Conservation (phyloP, 768 basidiomycete genomes). For the Tylopilus rubrobrunneus region DNA sequence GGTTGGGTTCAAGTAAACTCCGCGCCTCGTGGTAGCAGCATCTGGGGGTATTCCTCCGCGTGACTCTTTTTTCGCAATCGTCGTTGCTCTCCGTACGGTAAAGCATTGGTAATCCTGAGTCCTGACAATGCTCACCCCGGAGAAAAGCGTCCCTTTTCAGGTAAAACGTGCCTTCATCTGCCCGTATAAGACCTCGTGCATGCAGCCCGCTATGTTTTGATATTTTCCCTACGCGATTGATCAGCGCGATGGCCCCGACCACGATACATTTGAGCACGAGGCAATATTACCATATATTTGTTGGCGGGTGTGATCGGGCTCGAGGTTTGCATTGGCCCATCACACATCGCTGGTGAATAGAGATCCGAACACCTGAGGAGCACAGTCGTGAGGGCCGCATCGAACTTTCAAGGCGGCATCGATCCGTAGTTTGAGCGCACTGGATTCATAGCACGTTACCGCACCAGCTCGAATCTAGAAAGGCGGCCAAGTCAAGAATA, state of each 20-base stretch:
- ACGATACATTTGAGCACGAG: not conserved
- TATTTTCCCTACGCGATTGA: not conserved
- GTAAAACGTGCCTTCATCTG: not conserved
- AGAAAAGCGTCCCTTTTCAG: not conserved
- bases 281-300: not conserved
- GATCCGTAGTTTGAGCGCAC: not conserved
- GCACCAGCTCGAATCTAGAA: not conserved
- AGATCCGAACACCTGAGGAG: not conserved
- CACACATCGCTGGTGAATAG: not conserved
- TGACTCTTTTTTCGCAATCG: not conserved
- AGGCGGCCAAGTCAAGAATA: not conserved
- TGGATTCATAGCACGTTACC: not conserved
- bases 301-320: not conserved
- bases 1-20: not conserved
- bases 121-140: not conserved
- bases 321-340: not conserved
- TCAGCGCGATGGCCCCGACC: not conserved
- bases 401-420: not conserved
- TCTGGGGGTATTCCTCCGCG: not conserved
- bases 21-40: slow-evolving; percentile 1
- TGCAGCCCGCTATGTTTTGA: not conserved
- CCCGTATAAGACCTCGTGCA: not conserved
- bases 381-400: not conserved
- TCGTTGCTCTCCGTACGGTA: not conserved
- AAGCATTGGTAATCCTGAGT: no score